Conservation (phyloP, 768 basidiomycete genomes). For the Rhizopogon salebrosus region DNA sequence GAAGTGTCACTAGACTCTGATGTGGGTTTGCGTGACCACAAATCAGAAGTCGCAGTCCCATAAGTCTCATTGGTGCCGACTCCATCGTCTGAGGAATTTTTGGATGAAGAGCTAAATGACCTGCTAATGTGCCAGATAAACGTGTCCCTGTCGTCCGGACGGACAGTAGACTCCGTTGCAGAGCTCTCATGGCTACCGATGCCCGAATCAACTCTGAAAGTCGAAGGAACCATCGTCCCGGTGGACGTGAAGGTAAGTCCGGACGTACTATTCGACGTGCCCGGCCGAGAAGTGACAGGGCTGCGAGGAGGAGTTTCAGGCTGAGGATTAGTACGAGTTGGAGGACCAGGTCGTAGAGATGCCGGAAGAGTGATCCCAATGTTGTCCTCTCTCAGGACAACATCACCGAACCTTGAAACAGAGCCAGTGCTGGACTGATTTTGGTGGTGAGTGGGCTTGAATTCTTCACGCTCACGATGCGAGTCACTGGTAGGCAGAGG, state of each 20-base stretch:
- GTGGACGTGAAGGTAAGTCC: conserved; percentile 21
- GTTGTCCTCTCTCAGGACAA: conserved; percentile 24
- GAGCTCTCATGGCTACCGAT: conserved; percentile 26
- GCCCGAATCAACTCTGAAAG: conserved; percentile 18
- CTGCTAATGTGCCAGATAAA: conserved; percentile 25
- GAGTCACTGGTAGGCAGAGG: conserved; percentile 13
- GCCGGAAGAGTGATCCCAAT: conserved; percentile 19
- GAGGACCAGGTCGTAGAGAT: conserved; percentile 23
- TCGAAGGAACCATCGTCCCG: conserved; percentile 20
- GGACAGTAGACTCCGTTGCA: conserved; percentile 26
- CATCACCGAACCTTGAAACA: conserved; percentile 27
- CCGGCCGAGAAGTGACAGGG: conserved; percentile 45
- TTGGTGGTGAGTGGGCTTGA: conserved; percentile 23
- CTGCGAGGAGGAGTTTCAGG: conserved; percentile 58
- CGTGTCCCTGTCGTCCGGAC: conserved; percentile 27
- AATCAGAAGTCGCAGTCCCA: conserved; percentile 22
- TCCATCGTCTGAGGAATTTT: conserved; percentile 15
- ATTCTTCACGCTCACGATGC: conserved; percentile 23
- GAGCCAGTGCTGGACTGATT: conserved; percentile 22
- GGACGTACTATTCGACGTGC: conserved; percentile 28
- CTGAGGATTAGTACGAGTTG: conserved; percentile 26
- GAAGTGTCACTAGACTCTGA: conserved; percentile 17
- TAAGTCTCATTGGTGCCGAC: conserved; percentile 23
- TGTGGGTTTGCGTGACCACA: conserved; percentile 28
- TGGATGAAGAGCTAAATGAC: conserved; percentile 13